These are phyloP conservation scores for Schizophyllum amplum DNA, from an alignment of 1,284 basidiomycete species.

Conservation along the genomic window DNA sequence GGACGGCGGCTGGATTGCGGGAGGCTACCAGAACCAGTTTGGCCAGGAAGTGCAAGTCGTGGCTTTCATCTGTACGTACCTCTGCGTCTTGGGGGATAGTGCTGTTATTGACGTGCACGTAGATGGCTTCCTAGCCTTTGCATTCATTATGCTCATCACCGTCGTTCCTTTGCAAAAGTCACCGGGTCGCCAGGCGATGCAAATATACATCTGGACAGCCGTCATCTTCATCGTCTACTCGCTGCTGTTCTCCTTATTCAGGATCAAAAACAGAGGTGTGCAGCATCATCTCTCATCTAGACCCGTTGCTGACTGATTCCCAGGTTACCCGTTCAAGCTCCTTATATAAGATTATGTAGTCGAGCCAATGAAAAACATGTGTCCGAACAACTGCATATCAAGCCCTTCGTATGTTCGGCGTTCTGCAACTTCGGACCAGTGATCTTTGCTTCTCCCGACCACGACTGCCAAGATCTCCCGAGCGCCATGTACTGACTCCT, in stretches of 20 bases:
- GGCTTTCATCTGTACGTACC: slow-evolving; percentile 72
- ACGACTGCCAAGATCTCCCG: no score
- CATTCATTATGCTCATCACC: slow-evolving; percentile 78
- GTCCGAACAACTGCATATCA: no score
- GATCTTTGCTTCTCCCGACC: no score
- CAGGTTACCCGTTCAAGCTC: slow-evolving; percentile 76
- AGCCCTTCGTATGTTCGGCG: no score
- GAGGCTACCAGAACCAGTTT: slow-evolving; percentile 85
- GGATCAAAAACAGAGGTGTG: slow-evolving; percentile 81
- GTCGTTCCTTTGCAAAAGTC: slow-evolving; percentile 78
- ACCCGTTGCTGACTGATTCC: neutral
- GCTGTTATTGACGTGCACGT: slow-evolving; percentile 7
- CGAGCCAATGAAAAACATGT: neutral
- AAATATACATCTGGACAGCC: slow-evolving; percentile 84
- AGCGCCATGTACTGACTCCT: no score
- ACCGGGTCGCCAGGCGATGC: slow-evolving; percentile 70
- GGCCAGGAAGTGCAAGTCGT: slow-evolving; percentile 92
- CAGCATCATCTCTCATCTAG: slow-evolving; percentile 2
- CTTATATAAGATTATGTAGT: slow-evolving; percentile 37
- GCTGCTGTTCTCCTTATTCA: slow-evolving; percentile 83
- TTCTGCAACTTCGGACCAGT: no score
- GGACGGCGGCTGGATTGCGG: slow-evolving; percentile 75
- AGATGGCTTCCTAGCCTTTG: slow-evolving; percentile 82
- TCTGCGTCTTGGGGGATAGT: slow-evolving; percentile 3
- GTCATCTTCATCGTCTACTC: slow-evolving; percentile 85